Conservation (phyloP, 192 early-diverging fungal species). For the Gamsiella multidivaricata region DNA sequence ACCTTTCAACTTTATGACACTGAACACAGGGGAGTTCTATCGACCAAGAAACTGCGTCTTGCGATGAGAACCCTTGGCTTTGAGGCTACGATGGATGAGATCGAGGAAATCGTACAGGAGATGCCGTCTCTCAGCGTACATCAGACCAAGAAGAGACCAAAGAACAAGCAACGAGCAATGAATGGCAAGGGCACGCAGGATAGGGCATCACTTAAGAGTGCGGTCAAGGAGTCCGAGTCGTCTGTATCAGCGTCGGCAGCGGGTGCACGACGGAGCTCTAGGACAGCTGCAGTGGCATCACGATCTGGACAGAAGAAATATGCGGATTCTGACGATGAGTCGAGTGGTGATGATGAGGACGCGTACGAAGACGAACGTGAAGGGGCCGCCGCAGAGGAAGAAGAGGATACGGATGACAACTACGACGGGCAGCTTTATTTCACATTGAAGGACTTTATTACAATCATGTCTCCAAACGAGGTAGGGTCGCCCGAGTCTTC, state of each 20-base stretch:
- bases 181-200: neutral
- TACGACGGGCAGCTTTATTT: slow-evolving; percentile 13
- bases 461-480: slow-evolving; percentile 35
- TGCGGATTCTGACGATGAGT: slow-evolving; percentile 22
- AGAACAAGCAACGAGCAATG: too few species aligned
- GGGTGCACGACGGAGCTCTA: slow-evolving; percentile 4
- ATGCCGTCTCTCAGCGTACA: slow-evolving; percentile 32
- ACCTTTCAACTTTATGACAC: slow-evolving; percentile 35
- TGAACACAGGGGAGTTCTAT: slow-evolving; percentile 10
- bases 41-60: slow-evolving; percentile 16
- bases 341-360: slow-evolving; percentile 6
- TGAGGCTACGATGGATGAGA: slow-evolving; percentile 24
- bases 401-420: neutral
- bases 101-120: slow-evolving; percentile 27
- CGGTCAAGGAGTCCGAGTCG: neutral
- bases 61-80: slow-evolving; percentile 52
- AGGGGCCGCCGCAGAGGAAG: neutral
- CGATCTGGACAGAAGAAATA: slow-evolving; percentile 22
- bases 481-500: neutral
- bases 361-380: neutral
- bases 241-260: neutral
- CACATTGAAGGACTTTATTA: slow-evolving; percentile 39
- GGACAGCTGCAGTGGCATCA: slow-evolving; percentile 6
- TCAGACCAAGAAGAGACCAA: neutral
- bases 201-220: too few species aligned